Percentiles rank a stretch among this genome's conserved stretches.
Evolutionary conservation across 2,329 filamentous ascomycete species (phyloP).

Genomic region (Colletotrichum lentis): DNA sequence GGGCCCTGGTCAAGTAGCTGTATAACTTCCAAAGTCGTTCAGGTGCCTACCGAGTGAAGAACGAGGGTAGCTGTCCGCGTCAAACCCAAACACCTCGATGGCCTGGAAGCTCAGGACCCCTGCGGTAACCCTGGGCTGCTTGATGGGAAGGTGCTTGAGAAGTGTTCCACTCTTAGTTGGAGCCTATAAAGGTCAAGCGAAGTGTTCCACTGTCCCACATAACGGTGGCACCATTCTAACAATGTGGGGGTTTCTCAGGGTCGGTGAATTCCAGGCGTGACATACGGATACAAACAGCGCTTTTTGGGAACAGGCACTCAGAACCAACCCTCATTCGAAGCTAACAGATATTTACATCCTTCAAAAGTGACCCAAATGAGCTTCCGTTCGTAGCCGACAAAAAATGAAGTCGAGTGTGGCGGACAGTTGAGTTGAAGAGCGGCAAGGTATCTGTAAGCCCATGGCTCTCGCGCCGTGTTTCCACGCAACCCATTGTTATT

Average conservation of each 20-base stretch:
- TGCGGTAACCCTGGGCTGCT: not conserved
- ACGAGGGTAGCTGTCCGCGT: not conserved
- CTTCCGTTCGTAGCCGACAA: not conserved
- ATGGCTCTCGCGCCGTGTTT: not conserved
- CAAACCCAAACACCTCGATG: not conserved
- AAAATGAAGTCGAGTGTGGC: not conserved
- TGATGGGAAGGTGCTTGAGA: not conserved
- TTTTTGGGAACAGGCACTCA: not conserved
- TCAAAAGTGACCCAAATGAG: not conserved
- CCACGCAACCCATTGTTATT: not conserved
- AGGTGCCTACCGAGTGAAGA: not conserved
- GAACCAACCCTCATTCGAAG: no score
- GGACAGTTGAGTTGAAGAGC: not conserved
- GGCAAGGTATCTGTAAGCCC: not conserved
- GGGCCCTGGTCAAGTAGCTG: not conserved
- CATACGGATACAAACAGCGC: not conserved
- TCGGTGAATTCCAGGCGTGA: not conserved
- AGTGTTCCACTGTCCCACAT: conserved; percentile 18
- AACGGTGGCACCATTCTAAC: not conserved
- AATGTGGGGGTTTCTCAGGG: conserved; percentile 7
- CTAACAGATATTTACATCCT: no score
- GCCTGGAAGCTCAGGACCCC: not conserved
- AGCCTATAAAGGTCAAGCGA: no score
- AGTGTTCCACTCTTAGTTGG: conserved; percentile 16
- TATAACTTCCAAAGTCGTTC: not conserved